These are phyloP conservation scores for Kwoniella mangroviensis DNA, from an alignment of 768 basidiomycete species.

Conservation along the genomic window DNA sequence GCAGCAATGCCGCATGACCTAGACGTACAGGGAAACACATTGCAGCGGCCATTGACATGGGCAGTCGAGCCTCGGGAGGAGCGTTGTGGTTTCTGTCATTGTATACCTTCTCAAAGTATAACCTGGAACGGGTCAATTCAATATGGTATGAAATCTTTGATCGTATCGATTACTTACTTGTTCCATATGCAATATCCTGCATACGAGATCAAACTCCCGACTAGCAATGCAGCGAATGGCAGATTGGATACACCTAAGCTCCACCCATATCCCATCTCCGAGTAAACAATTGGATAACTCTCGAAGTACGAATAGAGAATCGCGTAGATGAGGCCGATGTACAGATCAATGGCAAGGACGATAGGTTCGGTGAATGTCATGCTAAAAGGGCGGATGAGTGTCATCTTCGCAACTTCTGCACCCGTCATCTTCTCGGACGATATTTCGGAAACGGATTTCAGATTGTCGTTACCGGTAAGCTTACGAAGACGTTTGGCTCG, in stretches of 20 bases:
- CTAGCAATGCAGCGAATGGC: constrained; percentile 37
- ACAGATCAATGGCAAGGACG: constrained; percentile 33
- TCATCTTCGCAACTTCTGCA: constrained; percentile 34
- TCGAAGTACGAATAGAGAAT: constrained; percentile 44
- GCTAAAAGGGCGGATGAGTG: constrained; percentile 49
- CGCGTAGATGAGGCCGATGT: constrained; percentile 42
- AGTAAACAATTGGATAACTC: constrained; percentile 41
- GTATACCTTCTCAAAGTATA: constrained; percentile 41
- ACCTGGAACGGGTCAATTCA: constrained; percentile 6
- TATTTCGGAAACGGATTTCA: constrained; percentile 53
- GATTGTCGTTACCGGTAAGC: constrained; percentile 55
- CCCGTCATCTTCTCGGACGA: constrained; percentile 38
- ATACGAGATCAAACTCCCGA: constrained; percentile 35
- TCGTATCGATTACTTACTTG: constrained; percentile 24
- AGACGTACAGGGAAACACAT: constrained; percentile 35
- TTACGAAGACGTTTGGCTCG: constrained; percentile 58
- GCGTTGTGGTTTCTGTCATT: constrained; percentile 16
- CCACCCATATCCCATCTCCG: constrained; percentile 34
- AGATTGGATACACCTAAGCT: constrained; percentile 35
- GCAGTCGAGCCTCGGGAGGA: constrained; percentile 32
- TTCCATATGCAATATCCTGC: constrained; percentile 38
- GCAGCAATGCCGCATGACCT: neutral
- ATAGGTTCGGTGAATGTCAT: constrained; percentile 42
- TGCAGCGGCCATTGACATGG: constrained; percentile 35
- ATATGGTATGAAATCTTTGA: neutral